phyloP scores from a whole-genome alignment of 75 land plant species.

The Gnetum montanum region DNA sequence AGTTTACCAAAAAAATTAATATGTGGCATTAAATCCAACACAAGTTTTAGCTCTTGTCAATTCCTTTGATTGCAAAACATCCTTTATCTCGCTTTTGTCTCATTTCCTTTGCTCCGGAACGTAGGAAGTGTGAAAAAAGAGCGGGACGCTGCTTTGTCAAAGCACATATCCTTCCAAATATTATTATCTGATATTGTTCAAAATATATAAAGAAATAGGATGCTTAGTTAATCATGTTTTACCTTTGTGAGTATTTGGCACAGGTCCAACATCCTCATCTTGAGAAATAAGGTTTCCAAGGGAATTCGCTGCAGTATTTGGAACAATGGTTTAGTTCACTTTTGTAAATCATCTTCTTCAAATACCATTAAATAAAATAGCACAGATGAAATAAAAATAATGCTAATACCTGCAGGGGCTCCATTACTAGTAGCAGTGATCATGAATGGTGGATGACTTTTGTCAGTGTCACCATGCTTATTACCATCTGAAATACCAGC shows the following conservation, averaged over 20 bases:
- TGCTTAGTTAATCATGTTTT: slow-evolving; percentile 1
- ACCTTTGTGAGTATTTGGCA: slow-evolving; percentile 30
- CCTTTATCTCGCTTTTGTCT: slow-evolving; percentile 27
- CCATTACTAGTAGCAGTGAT: background rate
- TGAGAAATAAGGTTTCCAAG: slow-evolving; percentile 60
- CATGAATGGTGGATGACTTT: slow-evolving; percentile 4
- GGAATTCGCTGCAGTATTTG: slow-evolving; percentile 25
- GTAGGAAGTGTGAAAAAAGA: slow-evolving; percentile 59
- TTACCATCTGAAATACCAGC: slow-evolving; percentile 13
- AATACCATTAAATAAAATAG: background rate
- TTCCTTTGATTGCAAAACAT: background rate
- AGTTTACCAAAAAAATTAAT: too few relatives aligned
- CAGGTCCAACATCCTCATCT: slow-evolving; percentile 30
- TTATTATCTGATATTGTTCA: too few relatives aligned
- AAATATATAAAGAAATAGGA: slow-evolving; percentile 5
- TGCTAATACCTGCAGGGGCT: background rate
- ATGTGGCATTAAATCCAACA: too few relatives aligned
- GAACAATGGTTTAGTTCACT: too few relatives aligned
- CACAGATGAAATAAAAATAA: background rate
- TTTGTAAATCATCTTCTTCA: background rate
- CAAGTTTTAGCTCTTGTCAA: too few relatives aligned
- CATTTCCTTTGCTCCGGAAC: slow-evolving; percentile 45
- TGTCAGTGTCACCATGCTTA: slow-evolving; percentile 5
- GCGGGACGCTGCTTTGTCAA: slow-evolving; percentile 41
- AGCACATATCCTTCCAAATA: too few relatives aligned